Conservation (phyloP, 345 rosid genomes). For the Pistacia atlantica region DNA sequence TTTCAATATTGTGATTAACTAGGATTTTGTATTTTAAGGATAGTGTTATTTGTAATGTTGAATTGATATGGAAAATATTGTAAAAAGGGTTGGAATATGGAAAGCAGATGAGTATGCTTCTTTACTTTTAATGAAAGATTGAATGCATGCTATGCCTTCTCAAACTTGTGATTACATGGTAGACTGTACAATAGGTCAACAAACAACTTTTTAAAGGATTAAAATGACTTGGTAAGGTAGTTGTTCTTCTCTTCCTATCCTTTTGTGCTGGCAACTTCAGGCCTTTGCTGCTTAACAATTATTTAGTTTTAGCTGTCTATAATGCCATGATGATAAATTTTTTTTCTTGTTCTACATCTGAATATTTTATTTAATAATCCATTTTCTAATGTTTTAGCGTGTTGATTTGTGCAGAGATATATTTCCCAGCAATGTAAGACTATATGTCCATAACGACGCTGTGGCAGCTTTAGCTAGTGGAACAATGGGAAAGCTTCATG, state of each 20-base stretch:
- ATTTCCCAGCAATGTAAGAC: slow-evolving; percentile 72
- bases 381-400: background rate
- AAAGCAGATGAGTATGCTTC: background rate
- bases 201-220: background rate
- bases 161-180: slow-evolving; percentile 6
- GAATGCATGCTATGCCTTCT: background rate
- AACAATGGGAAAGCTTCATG: slow-evolving; percentile 92
- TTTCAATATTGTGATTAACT: background rate
- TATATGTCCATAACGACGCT: slow-evolving; percentile 88
- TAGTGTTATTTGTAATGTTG: background rate
- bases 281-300: slow-evolving; percentile 8
- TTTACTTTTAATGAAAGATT: background rate
- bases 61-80: background rate
- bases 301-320: background rate
- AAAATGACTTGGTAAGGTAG: background rate
- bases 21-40: background rate
- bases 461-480: slow-evolving; percentile 95
- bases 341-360: background rate
- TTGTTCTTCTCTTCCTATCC: too few relatives aligned
- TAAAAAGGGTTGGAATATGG: background rate
- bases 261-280: background rate
- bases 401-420: slow-evolving; percentile 55
- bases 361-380: background rate
- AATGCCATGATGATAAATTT: background rate
- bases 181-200: background rate